Evolutionary conservation across 345 rosid genomes (phyloP), one percentile per base, ranked within the genome.

Genomic region (Kandelia obovata): DNA sequence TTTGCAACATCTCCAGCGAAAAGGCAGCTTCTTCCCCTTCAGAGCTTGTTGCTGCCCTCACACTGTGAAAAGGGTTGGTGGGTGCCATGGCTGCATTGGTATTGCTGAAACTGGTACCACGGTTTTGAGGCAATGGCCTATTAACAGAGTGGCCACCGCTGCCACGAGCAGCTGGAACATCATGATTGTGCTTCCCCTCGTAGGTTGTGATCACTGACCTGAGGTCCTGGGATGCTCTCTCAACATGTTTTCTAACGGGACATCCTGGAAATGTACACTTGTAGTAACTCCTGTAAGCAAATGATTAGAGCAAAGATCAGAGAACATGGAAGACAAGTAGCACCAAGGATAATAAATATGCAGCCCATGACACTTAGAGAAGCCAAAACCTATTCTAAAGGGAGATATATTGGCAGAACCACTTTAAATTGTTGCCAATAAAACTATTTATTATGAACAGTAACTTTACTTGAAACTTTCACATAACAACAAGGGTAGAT

Each of bases 111-210:
- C 19, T 35, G 63, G 58, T 68, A 57, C 59, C 23, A 67, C 59
- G 25, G 69, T 67, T 72, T 59, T 69, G 81, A 0, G 68, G 78
- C 72, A 75, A 26, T 55, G 82, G 39, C 71, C 88, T 78, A 37
- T 70, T 75, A 67, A 68, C 64, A 10, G 76, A 73, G 67, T 78
- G 80, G 77, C 73, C 66, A 70, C 88, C 87, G 52, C 88, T 81
- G 56, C 96, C 96, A 0, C 93, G 96, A 74, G 90, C 87, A 0
- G 91, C 92, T 0, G 97, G 98, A 58, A 89, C 90, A 47, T 89
- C 91, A 73, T 93, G 98, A 81, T 86, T 88, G 74, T 93, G 98
- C 73, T 93, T 93, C n/a, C 97, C 98, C 53, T 93, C 96, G 10
- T 93, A 93, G 73, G 97, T 93, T 34, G 98, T 93, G 83, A 93